Conservation (phyloP, 73 alveolate species). For the Paramecium primaurelia region DNA sequence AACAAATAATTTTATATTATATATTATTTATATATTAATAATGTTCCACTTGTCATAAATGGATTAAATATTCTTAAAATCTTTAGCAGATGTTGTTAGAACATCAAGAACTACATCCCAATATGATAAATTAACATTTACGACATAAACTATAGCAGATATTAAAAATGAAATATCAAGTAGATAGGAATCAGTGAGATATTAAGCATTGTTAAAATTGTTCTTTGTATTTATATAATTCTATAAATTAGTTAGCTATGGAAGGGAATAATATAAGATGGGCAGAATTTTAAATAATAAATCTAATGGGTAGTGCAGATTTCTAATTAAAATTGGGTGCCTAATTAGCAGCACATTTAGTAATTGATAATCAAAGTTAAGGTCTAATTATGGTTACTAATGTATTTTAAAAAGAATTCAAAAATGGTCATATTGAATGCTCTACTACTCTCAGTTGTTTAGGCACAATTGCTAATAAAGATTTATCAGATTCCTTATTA, state of each 20-base stretch:
- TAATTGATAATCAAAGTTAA: neutral
- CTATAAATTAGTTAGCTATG: slow-evolving; percentile 17
- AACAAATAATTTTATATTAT: no score
- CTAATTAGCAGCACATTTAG: slow-evolving; percentile 6
- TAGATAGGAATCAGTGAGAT: neutral
- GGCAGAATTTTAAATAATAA: slow-evolving; percentile 24
- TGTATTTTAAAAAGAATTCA: neutral
- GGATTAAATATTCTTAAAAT: slow-evolving; percentile 7
- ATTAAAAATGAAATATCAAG: neutral
- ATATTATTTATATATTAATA: no score
- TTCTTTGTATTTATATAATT: neutral
- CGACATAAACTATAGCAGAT: neutral
- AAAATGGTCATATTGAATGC: neutral
- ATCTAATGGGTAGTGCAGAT: neutral
- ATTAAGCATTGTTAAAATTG: slow-evolving; percentile 12
- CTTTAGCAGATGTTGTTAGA: neutral
- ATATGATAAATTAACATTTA: neutral
- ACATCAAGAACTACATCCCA: neutral
- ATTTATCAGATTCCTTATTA: neutral
- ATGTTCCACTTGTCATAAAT: slow-evolving; percentile 29
- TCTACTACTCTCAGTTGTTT: slow-evolving; percentile 11
- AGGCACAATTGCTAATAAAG: slow-evolving; percentile 44
- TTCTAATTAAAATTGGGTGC: neutral
- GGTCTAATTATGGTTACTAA: slow-evolving; percentile 16
- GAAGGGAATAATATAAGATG: slow-evolving; percentile 8